phyloP scores from a whole-genome alignment of 139 green algal species.

The Mychonastes homosphaera region DNA sequence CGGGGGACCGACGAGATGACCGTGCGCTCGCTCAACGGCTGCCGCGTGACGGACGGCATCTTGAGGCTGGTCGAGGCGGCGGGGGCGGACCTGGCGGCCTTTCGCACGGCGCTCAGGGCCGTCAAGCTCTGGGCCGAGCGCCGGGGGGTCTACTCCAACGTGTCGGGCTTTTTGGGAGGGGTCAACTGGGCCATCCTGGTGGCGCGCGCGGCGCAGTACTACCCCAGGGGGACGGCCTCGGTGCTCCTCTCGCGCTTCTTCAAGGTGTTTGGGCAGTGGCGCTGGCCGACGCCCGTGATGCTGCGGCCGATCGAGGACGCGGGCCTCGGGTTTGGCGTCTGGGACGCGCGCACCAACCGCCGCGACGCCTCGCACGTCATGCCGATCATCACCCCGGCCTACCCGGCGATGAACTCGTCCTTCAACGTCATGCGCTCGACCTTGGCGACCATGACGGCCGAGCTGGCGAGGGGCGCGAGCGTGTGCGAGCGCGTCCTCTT shows the following conservation, averaged over 20 bases:
- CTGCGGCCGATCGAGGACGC: slow-evolving; percentile 63
- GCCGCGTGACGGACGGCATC: slow-evolving; percentile 81
- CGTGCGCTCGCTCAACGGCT: slow-evolving; percentile 75
- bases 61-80: slow-evolving; percentile 40
- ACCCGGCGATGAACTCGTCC: slow-evolving; percentile 87
- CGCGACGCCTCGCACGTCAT: slow-evolving; percentile 74
- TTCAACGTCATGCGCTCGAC: slow-evolving; percentile 89
- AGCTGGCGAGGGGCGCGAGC: slow-evolving; percentile 47
- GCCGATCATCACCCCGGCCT: slow-evolving; percentile 96
- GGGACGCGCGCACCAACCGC: slow-evolving; percentile 69
- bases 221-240: slow-evolving; percentile 56
- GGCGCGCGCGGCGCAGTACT: slow-evolving; percentile 83
- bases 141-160: slow-evolving; percentile 73
- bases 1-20: slow-evolving; percentile 75
- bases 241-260: slow-evolving; percentile 74
- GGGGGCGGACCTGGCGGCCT: slow-evolving; percentile 26
- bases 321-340: slow-evolving; percentile 25
- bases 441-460: slow-evolving; percentile 43
- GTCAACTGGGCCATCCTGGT: slow-evolving; percentile 96
- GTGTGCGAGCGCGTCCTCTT: slow-evolving; percentile 38
- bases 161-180: slow-evolving; percentile 84
- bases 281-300: slow-evolving; percentile 75
- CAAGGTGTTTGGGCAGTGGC: slow-evolving; percentile 61
- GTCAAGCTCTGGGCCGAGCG: slow-evolving; percentile 88
- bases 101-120: slow-evolving; percentile 56